Base-by-base conservation (phyloP, 176 grass and related monocot genomes). In the Oryza coarctata region DNA sequence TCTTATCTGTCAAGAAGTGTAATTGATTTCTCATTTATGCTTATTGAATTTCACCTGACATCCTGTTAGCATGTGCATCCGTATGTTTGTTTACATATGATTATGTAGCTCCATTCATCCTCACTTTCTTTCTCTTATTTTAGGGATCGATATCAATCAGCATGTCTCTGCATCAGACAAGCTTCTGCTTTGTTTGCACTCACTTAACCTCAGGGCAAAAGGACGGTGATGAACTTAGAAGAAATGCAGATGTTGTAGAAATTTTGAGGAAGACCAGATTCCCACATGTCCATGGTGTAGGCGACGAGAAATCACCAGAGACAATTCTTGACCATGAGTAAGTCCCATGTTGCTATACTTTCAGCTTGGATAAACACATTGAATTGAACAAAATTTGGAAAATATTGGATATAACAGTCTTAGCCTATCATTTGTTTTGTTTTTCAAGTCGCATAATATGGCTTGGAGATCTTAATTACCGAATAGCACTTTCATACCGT, bases 401-500 rank as follows among this genome's bases (percentile, higher is more conserved):
- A 55, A 81, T 5, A 66, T 65, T 41, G 12, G 45, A 82, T 6
- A 31, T 27, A 28, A 6, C 0, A 68, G 23, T 70, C 62, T 79
- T 36, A 47, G 1, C 32, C 9, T 23, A 41, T 62, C 4, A 29
- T 61, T 13, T 41, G 8, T 87, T 68, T 78, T 72, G 29, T 71
- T 82, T 69, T 91, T 83, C 80, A 75, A 99, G 94, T 74, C 94
- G 89, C 15, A 80, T 97, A 77, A 97, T 97, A 85, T 97, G 94
- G 94, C 88, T 97, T n/a, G 94, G 94, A 25, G 94, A 97, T 81
- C 81, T 97, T 86, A 97, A 97, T 85, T 97, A 97, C 88, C 92
- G 94, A 7, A 94, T 97, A 39, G 92, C 89, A 64, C 92, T 97
- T 70, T 97, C 94, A 0, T 97, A 97, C 17, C 94, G 92, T 38